Evolutionary conservation across 306 rosid genomes (phyloP).

Genomic region (Quercus suber): DNA sequence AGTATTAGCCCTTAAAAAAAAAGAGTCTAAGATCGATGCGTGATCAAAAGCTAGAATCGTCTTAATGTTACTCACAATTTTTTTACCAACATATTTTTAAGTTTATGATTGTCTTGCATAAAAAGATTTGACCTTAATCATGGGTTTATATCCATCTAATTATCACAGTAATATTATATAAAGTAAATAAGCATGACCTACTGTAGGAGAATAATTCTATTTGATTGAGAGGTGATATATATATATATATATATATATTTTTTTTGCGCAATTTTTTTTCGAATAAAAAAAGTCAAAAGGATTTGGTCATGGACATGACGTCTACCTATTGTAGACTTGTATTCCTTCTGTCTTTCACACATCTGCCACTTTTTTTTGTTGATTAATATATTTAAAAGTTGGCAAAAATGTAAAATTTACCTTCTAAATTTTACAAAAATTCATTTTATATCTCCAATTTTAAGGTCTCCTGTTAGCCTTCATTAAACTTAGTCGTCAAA

Average conservation of each 20-base stretch:
- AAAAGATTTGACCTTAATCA: background rate
- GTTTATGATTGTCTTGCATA: background rate
- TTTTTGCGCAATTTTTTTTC: background rate
- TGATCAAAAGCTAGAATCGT: background rate
- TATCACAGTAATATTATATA: background rate
- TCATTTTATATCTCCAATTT: too few species aligned
- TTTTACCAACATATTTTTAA: background rate
- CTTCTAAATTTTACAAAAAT: too few species aligned
- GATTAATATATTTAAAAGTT: conserved; percentile 9
- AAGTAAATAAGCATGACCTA: background rate
- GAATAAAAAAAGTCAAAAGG: background rate
- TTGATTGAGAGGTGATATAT: background rate
- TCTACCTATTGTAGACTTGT: conserved; percentile 31
- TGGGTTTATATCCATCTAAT: background rate
- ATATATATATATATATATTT: too few species aligned
- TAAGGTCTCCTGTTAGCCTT: too few species aligned
- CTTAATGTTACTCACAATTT: background rate
- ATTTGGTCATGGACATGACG: conserved; percentile 16
- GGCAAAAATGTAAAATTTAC: background rate
- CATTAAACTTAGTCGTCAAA: too few species aligned
- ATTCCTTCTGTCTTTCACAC: conserved; percentile 71
- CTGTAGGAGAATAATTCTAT: background rate
- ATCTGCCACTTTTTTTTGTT: conserved; percentile 27
- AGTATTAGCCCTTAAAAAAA: too few species aligned
- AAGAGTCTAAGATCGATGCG: too few species aligned